Evolutionary conservation across 176 grass and related monocot genomes (phyloP).

Genomic region (Elymus sibiricus): DNA sequence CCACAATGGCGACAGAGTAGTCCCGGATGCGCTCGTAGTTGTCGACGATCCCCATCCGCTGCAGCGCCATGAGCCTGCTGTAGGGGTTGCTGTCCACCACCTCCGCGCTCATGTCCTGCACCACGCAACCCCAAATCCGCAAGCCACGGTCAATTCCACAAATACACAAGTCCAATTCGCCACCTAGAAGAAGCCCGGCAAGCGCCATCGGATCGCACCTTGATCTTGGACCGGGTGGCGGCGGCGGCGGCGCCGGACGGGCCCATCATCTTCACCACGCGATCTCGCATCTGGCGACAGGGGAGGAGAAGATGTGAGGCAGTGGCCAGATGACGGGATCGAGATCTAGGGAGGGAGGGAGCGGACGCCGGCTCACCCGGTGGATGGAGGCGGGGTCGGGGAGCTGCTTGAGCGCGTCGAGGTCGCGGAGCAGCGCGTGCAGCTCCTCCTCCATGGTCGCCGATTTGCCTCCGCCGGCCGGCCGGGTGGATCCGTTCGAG

Average conservation of each 20-base stretch:
- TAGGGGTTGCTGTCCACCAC: constrained; percentile 91
- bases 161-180: not conserved
- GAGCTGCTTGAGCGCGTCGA: constrained; percentile 60
- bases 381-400: constrained; percentile 43
- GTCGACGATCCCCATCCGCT: constrained; percentile 88
- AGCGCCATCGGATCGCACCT: constrained; percentile 42
- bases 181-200: not conserved
- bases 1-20: constrained; percentile 82
- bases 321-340: not conserved
- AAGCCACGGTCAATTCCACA: not conserved
- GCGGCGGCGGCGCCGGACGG: constrained; percentile 2
- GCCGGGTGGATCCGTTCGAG: not conserved
- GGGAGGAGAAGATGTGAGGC: not conserved
- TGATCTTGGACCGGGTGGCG: constrained; percentile 56
- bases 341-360: not conserved
- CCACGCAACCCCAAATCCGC: not conserved
- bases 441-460: constrained; percentile 67
- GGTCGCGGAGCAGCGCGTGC: constrained; percentile 49
- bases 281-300: constrained; percentile 54
- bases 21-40: constrained; percentile 87
- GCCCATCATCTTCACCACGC: constrained; percentile 37
- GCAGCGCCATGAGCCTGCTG: constrained; percentile 93
- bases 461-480: not conserved
- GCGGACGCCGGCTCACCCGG: constrained; percentile 27
- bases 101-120: constrained; percentile 94